Percentiles rank a stretch among this genome's conserved stretches.
Evolutionary conservation across 345 rosid species (phyloP).

Genomic region (Moricandia arvensis): DNA sequence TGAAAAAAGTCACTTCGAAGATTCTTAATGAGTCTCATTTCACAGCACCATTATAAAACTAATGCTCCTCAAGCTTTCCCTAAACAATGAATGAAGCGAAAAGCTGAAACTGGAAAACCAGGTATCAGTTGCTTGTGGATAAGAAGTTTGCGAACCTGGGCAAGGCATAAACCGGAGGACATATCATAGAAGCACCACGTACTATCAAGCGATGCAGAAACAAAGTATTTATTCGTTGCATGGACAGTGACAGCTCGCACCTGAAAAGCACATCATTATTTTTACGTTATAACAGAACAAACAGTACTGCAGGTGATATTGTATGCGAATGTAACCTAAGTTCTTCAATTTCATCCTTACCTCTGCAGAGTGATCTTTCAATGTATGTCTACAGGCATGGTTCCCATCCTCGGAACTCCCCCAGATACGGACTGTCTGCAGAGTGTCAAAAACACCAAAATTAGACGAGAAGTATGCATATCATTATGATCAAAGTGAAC

Average conservation of each 20-base stretch:
- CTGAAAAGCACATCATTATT: slow-evolving; percentile 41
- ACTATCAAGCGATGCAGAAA: slow-evolving; percentile 89
- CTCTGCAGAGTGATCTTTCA: slow-evolving; percentile 94
- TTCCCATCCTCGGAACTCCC: slow-evolving; percentile 84
- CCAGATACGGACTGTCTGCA: slow-evolving; percentile 98
- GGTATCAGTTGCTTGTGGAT: slow-evolving; percentile 4
- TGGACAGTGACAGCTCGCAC: slow-evolving; percentile 99
- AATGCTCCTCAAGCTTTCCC: background rate
- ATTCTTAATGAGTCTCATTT: background rate
- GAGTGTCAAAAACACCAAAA: slow-evolving; percentile 13
- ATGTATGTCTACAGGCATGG: slow-evolving; percentile 68
- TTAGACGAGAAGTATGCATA: background rate
- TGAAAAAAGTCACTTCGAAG: slow-evolving; percentile 1
- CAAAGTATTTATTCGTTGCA: slow-evolving; percentile 92
- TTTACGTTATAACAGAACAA: slow-evolving; percentile 7
- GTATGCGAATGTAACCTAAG: background rate
- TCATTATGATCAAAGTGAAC: background rate
- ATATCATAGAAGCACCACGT: slow-evolving; percentile 98
- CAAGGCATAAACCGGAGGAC: slow-evolving; percentile 80
- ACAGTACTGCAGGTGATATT: background rate
- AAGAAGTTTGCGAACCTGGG: slow-evolving; percentile 56
- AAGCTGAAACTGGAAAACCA: background rate
- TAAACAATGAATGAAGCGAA: background rate
- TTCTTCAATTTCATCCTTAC: slow-evolving; percentile 40
- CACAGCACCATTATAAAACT: background rate